These are phyloP conservation scores for Primulina huaijiensis DNA, from an alignment of 257 asterid species.

Conservation along the genomic window DNA sequence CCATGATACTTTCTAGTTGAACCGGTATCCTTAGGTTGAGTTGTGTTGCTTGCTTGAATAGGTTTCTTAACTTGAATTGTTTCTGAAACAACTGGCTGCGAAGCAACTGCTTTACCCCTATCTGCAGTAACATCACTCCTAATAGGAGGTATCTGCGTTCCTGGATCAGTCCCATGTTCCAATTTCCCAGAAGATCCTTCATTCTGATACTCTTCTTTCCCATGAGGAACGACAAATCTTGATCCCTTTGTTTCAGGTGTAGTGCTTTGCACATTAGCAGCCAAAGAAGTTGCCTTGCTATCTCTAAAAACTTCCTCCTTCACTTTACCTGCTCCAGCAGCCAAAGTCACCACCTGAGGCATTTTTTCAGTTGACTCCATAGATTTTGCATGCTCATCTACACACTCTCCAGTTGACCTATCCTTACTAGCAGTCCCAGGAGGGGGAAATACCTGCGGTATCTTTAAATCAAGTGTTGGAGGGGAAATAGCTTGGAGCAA, in stretches of 20 bases:
- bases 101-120: conserved; percentile 73
- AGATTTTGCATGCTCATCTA: conserved; percentile 49
- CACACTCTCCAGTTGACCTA: conserved; percentile 43
- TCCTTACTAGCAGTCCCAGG: conserved; percentile 53
- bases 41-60: conserved; percentile 47
- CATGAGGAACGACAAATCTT: conserved; percentile 48
- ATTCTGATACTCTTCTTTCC: conserved; percentile 67
- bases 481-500: conserved; percentile 89
- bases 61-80: conserved; percentile 59
- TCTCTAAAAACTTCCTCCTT: conserved; percentile 59
- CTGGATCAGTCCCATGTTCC: conserved; percentile 59
- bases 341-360: conserved; percentile 38
- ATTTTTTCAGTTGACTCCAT: conserved; percentile 58
- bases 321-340: conserved; percentile 37
- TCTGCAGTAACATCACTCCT: conserved; percentile 61
- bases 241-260: conserved; percentile 49
- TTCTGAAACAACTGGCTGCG: conserved; percentile 51
- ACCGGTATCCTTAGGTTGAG: conserved; percentile 71
- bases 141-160: conserved; percentile 42
- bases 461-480: conserved; percentile 70
- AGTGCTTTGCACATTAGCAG: conserved; percentile 37
- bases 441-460: conserved; percentile 46
- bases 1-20: conserved; percentile 89
- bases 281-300: conserved; percentile 41
- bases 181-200: conserved; percentile 45